Conservation (phyloP, 2,329 filamentous ascomycete genomes). For the Setomelanomma holmii region DNA sequence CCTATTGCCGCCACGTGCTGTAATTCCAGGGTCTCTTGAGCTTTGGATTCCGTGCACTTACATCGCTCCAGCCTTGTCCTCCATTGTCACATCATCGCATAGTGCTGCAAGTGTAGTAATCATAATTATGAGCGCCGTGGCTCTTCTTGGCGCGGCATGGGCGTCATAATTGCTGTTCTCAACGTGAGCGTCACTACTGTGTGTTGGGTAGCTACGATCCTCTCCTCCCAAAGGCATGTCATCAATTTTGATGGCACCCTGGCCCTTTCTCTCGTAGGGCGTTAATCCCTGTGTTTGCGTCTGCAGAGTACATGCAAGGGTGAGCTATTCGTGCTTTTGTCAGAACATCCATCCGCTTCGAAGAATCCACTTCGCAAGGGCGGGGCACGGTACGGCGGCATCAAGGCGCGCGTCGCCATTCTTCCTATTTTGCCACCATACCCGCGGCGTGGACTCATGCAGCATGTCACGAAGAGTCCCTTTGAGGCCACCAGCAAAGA, state of each 20-base stretch:
- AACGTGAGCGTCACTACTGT: too few species aligned
- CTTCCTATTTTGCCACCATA: constrained; percentile 3
- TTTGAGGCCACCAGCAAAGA: neutral
- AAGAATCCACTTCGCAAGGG: neutral
- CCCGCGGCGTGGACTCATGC: neutral
- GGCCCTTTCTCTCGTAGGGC: neutral
- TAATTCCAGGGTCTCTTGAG: neutral
- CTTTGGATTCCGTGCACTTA: constrained; percentile 2
- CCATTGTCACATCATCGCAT: neutral
- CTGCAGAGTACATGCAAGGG: neutral
- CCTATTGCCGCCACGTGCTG: constrained; percentile 17
- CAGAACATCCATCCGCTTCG: neutral
- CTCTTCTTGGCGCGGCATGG: too few species aligned
- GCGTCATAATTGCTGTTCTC: too few species aligned
- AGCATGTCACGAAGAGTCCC: constrained; percentile 5
- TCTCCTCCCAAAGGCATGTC: neutral
- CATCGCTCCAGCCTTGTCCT: constrained; percentile 1
- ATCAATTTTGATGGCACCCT: neutral
- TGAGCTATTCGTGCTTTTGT: neutral
- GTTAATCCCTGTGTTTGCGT: neutral
- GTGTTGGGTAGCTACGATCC: too few species aligned
- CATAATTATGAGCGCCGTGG: too few species aligned
- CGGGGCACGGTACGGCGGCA: constrained; percentile 11
- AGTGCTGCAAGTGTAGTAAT: neutral
- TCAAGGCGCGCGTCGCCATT: constrained; percentile 6